These are phyloP conservation scores for Podospora didyma DNA, from an alignment of 495 filamentous ascomycete genomes.

Conservation along the genomic window DNA sequence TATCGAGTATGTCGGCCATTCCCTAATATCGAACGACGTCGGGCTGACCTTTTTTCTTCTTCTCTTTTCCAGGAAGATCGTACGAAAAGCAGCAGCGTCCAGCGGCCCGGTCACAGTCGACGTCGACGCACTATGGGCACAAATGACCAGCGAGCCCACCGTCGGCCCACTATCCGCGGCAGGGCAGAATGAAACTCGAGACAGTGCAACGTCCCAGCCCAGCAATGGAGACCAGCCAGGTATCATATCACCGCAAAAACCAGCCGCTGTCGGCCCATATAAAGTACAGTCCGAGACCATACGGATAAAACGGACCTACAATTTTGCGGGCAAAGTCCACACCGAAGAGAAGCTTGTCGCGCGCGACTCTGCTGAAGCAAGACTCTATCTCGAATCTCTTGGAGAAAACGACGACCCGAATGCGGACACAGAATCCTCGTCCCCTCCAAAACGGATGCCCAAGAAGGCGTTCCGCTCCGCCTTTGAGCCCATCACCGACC, in stretches of 20 bases:
- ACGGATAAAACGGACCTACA: conserved; percentile 82
- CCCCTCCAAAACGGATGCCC: conserved; percentile 52
- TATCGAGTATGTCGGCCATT: conserved; percentile 39
- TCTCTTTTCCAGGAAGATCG: conserved; percentile 52
- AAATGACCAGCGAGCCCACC: conserved; percentile 56
- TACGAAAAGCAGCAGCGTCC: conserved; percentile 57
- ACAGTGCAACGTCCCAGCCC: background rate
- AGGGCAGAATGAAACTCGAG: conserved; percentile 2
- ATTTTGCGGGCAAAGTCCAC: conserved; percentile 83
- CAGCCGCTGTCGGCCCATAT: background rate
- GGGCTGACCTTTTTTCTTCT: conserved; percentile 17
- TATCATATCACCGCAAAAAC: conserved; percentile 5
- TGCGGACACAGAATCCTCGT: conserved; percentile 27
- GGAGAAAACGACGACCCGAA: conserved; percentile 31
- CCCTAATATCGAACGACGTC: no score
- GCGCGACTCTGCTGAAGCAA: conserved; percentile 76
- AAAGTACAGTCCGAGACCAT: conserved; percentile 49
- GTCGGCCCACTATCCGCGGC: background rate
- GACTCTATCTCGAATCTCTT: conserved; percentile 62
- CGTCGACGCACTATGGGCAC: conserved; percentile 83
- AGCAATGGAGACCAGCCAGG: conserved; percentile 13
- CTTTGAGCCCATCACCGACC: conserved; percentile 69
- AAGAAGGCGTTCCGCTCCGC: conserved; percentile 67
- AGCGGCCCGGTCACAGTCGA: conserved; percentile 75
- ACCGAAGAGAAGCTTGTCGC: conserved; percentile 79